Conservation (phyloP, 371 early-diverging fungal genomes). For the Syncephalastrum sp. region DNA sequence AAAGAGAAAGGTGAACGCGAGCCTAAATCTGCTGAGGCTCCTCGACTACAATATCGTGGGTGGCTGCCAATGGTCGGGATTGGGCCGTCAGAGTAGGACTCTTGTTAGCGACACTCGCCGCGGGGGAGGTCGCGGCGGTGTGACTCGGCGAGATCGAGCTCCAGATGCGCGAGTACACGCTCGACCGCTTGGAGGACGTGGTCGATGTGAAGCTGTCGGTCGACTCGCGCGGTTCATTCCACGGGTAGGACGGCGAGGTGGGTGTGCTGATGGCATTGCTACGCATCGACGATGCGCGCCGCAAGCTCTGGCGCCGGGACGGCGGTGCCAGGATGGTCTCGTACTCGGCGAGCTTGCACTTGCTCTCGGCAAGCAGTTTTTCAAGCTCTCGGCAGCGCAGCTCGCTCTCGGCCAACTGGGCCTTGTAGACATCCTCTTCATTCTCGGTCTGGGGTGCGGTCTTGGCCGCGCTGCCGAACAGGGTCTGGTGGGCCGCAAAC, state of each 20-base stretch:
- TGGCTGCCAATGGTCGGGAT: constrained; percentile 2
- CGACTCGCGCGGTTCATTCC: constrained; percentile 24
- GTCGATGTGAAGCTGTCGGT: constrained; percentile 40
- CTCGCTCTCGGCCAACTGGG: constrained; percentile 32
- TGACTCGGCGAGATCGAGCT: constrained; percentile 7
- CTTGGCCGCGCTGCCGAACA: constrained; percentile 24
- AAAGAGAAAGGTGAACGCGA: background rate
- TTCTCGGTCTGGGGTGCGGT: constrained; percentile 4
- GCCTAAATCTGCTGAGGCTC: constrained; percentile 9
- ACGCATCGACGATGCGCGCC: constrained; percentile 10
- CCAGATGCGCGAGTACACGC: constrained; percentile 49
- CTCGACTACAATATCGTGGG: constrained; percentile 6
- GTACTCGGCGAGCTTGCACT: constrained; percentile 43
- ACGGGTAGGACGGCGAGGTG: constrained; percentile 24
- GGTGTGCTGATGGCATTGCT: constrained; percentile 13
- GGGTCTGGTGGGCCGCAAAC: constrained; percentile 39
- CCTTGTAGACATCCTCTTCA: too few relatives aligned
- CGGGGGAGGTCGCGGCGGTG: constrained; percentile 14
- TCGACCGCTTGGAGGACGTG: constrained; percentile 43
- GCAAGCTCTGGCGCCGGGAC: constrained; percentile 7
- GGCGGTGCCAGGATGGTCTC: constrained; percentile 21
- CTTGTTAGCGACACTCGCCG: constrained; percentile 4
- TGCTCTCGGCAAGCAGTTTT: constrained; percentile 48
- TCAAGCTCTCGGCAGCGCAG: constrained; percentile 51
- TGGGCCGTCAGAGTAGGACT: constrained; percentile 6